These are phyloP conservation scores for Trypethelium eluteriae DNA, from an alignment of 495 filamentous ascomycete genomes.

Conservation along the genomic window DNA sequence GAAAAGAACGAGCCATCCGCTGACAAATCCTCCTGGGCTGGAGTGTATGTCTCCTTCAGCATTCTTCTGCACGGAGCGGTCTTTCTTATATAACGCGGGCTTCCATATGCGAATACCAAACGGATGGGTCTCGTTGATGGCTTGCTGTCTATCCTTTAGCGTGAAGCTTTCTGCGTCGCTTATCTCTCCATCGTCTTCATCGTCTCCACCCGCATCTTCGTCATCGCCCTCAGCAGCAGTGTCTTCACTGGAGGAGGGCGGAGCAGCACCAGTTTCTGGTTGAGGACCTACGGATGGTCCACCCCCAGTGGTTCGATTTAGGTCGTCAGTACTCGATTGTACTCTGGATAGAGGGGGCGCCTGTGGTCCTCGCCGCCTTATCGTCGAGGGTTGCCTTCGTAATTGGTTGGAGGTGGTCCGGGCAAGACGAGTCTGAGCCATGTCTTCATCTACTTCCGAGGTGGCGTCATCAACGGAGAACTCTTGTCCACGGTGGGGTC, in stretches of 20 bases:
- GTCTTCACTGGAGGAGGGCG: slow-evolving; percentile 19
- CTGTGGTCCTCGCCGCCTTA: slow-evolving; percentile 59
- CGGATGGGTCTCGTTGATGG: slow-evolving; percentile 97
- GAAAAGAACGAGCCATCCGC: slow-evolving; percentile 70
- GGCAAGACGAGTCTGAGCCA: slow-evolving; percentile 22
- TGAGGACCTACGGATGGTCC: slow-evolving; percentile 26
- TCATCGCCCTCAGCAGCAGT: slow-evolving; percentile 39
- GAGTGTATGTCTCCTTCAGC: slow-evolving; percentile 98
- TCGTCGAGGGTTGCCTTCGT: slow-evolving; percentile 54
- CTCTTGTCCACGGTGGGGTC: slow-evolving; percentile 71
- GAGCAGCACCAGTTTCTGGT: slow-evolving; percentile 30
- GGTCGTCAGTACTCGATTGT: slow-evolving; percentile 32
- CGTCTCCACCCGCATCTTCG: slow-evolving; percentile 62
- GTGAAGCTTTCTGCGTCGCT: slow-evolving; percentile 53
- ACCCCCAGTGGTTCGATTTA: slow-evolving; percentile 19
- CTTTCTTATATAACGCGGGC: slow-evolving; percentile 95
- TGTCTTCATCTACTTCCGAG: slow-evolving; percentile 66
- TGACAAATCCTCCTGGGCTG: slow-evolving; percentile 81
- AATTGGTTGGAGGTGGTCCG: slow-evolving; percentile 27
- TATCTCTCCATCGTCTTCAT: slow-evolving; percentile 37
- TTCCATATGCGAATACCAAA: slow-evolving; percentile 99
- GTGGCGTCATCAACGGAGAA: slow-evolving; percentile 93
- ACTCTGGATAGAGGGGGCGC: slow-evolving; percentile 48
- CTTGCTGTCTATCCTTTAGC: slow-evolving; percentile 87
- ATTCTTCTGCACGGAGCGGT: slow-evolving; percentile 87